Conservation (phyloP, 2,329 filamentous ascomycete genomes). For the Cladorrhinum sp. region DNA sequence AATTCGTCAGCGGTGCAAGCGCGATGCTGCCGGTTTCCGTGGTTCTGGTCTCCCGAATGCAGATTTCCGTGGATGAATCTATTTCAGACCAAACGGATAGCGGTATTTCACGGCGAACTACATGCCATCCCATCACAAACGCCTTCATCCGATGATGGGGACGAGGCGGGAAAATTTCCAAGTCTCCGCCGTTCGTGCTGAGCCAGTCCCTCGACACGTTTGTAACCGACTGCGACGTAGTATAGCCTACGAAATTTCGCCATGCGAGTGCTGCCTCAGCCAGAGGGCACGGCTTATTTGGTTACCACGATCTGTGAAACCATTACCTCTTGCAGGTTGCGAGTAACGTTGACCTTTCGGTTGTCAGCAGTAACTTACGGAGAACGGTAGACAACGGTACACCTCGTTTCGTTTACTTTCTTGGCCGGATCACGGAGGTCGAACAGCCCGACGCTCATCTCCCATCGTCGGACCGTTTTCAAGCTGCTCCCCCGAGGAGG, state of each 20-base stretch:
- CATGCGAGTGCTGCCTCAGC: constrained; percentile 2
- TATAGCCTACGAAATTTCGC: not conserved
- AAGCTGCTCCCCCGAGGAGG: not conserved
- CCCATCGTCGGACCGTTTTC: constrained; percentile 1
- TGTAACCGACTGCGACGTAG: too few relatives aligned
- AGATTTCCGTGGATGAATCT: constrained; percentile 20
- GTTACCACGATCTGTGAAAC: constrained; percentile 2
- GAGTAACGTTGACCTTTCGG: not conserved
- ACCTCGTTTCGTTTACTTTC: not conserved
- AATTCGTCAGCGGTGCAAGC: constrained; percentile 11
- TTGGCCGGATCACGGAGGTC: not conserved
- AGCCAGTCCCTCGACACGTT: not conserved
- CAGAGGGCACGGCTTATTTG: not conserved
- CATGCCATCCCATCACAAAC: constrained; percentile 23
- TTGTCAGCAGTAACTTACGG: not conserved
- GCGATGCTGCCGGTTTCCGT: constrained; percentile 27
- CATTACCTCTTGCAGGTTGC: not conserved
- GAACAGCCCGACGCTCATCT: constrained; percentile 6
- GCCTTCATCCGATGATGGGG: constrained; percentile 12
- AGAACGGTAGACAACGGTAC: not conserved
- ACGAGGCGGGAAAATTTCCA: not conserved
- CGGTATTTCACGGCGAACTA: constrained; percentile 19
- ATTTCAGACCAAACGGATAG: constrained; percentile 19
- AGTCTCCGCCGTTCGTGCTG: not conserved
- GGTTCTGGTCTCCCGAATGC: constrained; percentile 17